Base-by-base conservation (phyloP, 805 yeast species). In the Yamadazyma ubonensis region DNA sequence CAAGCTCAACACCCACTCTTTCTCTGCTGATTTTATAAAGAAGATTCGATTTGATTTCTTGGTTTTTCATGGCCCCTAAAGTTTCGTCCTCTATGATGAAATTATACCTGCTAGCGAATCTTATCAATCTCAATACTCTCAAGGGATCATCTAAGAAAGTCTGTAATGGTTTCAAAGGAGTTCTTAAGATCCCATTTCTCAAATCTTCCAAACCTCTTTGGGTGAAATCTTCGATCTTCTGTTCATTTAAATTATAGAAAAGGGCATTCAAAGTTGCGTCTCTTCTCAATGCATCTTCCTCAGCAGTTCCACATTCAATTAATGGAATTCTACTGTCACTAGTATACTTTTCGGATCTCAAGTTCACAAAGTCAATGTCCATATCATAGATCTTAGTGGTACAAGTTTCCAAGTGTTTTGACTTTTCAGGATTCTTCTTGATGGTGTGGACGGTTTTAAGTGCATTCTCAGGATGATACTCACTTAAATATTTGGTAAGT, bases 361-460 rank as follows among this genome's bases (percentile, higher is more conserved):
- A 69, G 59, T 91, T 91, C 36, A 95, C 99, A 58, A 93, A 88
- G 64, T 93, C 99, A 38, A 93, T 78, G 53, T 88, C 96, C n/a
- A 83, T 58, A 1, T 82, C 95, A 54, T 75, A 86, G 8, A 93
- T 61, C 53, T 81, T 85, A 1, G 96, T 89, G 3, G 97, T 93
- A 29, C 97, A 95, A 1, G 99, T 95, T 53, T 93, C 99, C 51
- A 93, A 67, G 66, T 93, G 99, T 64, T 93, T 95, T 1, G 96
- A 85, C 59, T 90, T 91, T 47, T 86, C 97, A 0, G 99, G 99
- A 60, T 95, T 93, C 58, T 82, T 81, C 45, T 86, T 89, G 46
- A 93, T 89, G 42, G 83, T 86, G 57, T 90, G 96, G 29, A 52
- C 58, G 36, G 56, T 57, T 11, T 51, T 58, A 3, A 47, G n/a